Percentiles rank a stretch among this genome's conserved stretches.
Conservation (phyloP, 2,329 filamentous ascomycete species). For the Curvularia sp. region DNA sequence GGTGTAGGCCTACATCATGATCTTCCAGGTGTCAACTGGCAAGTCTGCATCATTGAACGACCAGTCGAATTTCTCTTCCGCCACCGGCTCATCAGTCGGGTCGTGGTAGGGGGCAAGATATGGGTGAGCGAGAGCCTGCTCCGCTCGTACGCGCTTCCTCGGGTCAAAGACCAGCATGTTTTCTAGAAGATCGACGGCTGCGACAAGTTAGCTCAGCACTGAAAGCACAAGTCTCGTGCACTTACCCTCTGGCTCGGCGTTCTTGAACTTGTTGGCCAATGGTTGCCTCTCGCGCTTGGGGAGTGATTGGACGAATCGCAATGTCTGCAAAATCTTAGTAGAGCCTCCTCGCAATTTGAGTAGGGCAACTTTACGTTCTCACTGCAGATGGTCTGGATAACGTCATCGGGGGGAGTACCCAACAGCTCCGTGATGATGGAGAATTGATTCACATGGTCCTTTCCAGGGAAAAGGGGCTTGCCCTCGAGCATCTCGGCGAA, state of each 20-base stretch:
- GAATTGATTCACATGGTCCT: slow-evolving; percentile 99
- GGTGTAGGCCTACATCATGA: slow-evolving; percentile 82
- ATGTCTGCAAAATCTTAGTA: slow-evolving; percentile 66
- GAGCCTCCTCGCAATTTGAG: background rate
- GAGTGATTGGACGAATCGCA: slow-evolving; percentile 96
- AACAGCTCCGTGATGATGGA: slow-evolving; percentile 98
- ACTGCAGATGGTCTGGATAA: slow-evolving; percentile 97
- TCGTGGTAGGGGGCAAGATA: slow-evolving; percentile 98
- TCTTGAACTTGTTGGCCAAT: slow-evolving; percentile 88
- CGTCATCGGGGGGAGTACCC: slow-evolving; percentile 95
- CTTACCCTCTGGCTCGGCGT: slow-evolving; percentile 84
- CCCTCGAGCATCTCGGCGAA: slow-evolving; percentile 99
- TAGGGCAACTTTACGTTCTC: slow-evolving; percentile 74
- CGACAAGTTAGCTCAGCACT: slow-evolving; percentile 9
- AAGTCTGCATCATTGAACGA: slow-evolving; percentile 98
- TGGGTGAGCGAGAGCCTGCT: slow-evolving; percentile 84
- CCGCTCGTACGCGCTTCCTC: slow-evolving; percentile 90
- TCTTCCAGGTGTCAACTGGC: slow-evolving; percentile 99
- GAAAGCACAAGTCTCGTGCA: slow-evolving; percentile 12
- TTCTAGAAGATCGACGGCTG: slow-evolving; percentile 92
- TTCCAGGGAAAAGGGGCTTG: slow-evolving; percentile 96
- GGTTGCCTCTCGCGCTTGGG: slow-evolving; percentile 93
- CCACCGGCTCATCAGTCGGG: slow-evolving; percentile 91
- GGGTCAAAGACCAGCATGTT: slow-evolving; percentile 98
- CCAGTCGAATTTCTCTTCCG: slow-evolving; percentile 99